Conservation (phyloP, 2,329 filamentous ascomycete species). For the Penicillium fuscoglaucum region DNA sequence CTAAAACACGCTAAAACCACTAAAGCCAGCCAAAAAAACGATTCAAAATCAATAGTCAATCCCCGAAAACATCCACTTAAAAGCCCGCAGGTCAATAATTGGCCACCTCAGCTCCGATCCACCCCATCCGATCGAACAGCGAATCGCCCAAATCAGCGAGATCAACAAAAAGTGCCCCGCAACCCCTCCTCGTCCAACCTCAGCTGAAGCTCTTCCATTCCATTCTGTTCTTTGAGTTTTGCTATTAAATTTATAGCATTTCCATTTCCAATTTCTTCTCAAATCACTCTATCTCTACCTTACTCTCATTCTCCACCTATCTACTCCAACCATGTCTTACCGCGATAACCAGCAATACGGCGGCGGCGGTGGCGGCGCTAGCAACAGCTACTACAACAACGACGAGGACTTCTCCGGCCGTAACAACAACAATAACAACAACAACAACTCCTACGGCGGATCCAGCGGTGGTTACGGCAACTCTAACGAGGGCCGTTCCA, state of each 20-base stretch:
- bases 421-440: constrained; percentile 5
- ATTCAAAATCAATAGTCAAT: neutral
- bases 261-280: neutral
- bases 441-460: constrained; percentile 8
- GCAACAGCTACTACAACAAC: constrained; percentile 30
- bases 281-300: neutral
- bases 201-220: constrained; percentile 14
- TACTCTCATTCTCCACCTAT: neutral
- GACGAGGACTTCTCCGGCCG: constrained; percentile 21
- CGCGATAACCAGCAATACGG: constrained; percentile 21
- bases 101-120: neutral
- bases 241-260: neutral
- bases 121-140: neutral
- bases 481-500: neutral
- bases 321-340: constrained; percentile 22
- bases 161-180: constrained; percentile 7
- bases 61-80: neutral
- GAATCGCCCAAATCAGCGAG: neutral
- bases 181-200: constrained; percentile 3
- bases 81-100: neutral
- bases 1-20: neutral
- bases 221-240: neutral
- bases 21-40: neutral
- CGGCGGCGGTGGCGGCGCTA: constrained; percentile 20
- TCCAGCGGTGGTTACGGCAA: constrained; percentile 11